These are phyloP conservation scores for Neolentinus lepideus DNA, from an alignment of 1,284 basidiomycete genomes.

Conservation along the genomic window DNA sequence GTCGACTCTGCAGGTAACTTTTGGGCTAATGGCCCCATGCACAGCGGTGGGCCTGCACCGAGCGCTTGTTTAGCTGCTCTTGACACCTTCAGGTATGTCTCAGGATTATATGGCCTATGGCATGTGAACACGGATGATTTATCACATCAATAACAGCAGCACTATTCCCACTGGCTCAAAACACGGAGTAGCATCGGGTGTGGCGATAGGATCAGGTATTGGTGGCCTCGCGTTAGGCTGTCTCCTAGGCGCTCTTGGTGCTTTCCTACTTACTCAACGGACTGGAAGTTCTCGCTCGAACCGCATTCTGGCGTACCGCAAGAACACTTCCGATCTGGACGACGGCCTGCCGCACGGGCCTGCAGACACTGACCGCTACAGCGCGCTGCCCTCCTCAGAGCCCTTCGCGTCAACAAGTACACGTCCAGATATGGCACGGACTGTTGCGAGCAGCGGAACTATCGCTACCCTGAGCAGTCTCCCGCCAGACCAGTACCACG, in stretches of 20 bases:
- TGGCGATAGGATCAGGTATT: slow-evolving; percentile 32
- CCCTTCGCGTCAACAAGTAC: background rate
- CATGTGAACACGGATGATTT: background rate
- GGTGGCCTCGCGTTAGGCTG: slow-evolving; percentile 37
- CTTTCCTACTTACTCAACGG: slow-evolving; percentile 25
- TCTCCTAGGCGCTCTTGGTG: slow-evolving; percentile 25
- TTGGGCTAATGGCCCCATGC: slow-evolving; percentile 52
- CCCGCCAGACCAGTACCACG: slow-evolving; percentile 24
- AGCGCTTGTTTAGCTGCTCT: slow-evolving; percentile 30
- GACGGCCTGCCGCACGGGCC: background rate
- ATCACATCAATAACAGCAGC: background rate
- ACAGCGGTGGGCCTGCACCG: slow-evolving; percentile 32
- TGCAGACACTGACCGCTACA: background rate
- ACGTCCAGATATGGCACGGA: background rate
- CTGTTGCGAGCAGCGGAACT: background rate
- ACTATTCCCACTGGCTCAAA: background rate
- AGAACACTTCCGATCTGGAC: slow-evolving; percentile 1
- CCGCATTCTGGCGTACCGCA: slow-evolving; percentile 1
- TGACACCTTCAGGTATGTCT: slow-evolving; percentile 5
- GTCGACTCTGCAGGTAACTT: slow-evolving; percentile 39
- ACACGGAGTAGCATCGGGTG: slow-evolving; percentile 13
- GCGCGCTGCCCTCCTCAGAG: background rate
- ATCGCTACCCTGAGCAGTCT: slow-evolving; percentile 4
- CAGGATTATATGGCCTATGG: background rate
- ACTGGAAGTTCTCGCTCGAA: slow-evolving; percentile 11